Base-by-base conservation (phyloP, 225 moss, liverwort and hornwort genomes). In the Bryoerythrophyllum caledonicum region DNA sequence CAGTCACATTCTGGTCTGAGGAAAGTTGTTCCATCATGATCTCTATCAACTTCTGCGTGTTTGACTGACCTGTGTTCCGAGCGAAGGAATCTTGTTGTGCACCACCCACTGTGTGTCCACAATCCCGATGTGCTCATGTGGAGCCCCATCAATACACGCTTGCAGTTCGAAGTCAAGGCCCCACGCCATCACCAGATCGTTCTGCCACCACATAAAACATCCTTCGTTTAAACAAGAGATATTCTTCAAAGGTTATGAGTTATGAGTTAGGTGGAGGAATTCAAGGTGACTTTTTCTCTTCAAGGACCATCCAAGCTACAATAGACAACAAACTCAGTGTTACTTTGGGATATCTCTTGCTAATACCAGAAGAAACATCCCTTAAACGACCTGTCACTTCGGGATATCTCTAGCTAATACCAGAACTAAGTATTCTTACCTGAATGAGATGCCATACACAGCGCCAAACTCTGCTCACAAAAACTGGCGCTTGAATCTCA, bases 391-490 rank as follows among this genome's bases (percentile, higher is more conserved):
- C 43, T 3, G 43, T 4, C 44, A 44, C 44, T 44, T 13, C 14
- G 44, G 14, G 14, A 44, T 44, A 13, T 44, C 44, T 44, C 3
- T 44, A 44, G 14, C 44, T 13, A 44, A 44, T 44, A 44, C 44
- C 44, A 14, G 44, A 46, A 46, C 38, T 38, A 38, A 44, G 7
- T 12, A 4, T 20, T 13, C 43, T 20, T 60, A 87, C 90, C 90
- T 90, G 90, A 68, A 90, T 90, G 72, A 90, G 85, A 62, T 90
- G 81, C 90, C 90, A 90, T 4, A 90, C 90, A 51, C 90, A 90
- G 32, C 81, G 85, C 90, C 90, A 90, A 55, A 81, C 87, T 80
- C 83, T 90, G n/a, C 85, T 81, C 12, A 81, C 83, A 76, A 90
- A 90, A 19, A 90, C 90, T n/a, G 90, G 90, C 15, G 83, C 90